Percentiles rank a stretch among this genome's conserved stretches.
phyloP scores from a whole-genome alignment of 2,329 filamentous ascomycete genomes.

The Fusarium chuoi region DNA sequence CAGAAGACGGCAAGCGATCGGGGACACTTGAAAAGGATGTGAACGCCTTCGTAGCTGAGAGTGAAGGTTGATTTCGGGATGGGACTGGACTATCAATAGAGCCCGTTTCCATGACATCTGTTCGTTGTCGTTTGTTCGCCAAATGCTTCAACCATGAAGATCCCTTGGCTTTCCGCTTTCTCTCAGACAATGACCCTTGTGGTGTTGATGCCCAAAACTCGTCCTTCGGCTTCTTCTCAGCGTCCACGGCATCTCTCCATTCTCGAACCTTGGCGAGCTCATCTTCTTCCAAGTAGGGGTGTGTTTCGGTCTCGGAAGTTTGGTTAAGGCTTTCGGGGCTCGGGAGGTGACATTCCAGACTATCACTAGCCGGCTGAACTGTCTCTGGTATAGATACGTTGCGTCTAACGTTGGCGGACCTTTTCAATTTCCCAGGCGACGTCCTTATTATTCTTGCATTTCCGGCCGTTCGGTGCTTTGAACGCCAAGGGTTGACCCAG shows the following conservation, averaged over 20 bases:
- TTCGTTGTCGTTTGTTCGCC: constrained; percentile 44
- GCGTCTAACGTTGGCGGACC: constrained; percentile 23
- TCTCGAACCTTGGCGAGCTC: constrained; percentile 47
- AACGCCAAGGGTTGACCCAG: constrained; percentile 51
- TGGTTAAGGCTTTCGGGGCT: constrained; percentile 55
- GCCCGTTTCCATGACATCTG: constrained; percentile 34
- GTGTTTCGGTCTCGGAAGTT: constrained; percentile 39
- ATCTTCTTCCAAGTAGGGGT: constrained; percentile 47
- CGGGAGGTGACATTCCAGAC: constrained; percentile 54
- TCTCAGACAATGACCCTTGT: constrained; percentile 26
- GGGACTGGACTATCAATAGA: constrained; percentile 37
- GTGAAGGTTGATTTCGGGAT: constrained; percentile 2
- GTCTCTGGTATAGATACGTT: constrained; percentile 32
- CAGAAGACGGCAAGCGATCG: constrained; percentile 26
- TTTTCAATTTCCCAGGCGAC: constrained; percentile 31
- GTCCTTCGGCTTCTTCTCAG: constrained; percentile 16
- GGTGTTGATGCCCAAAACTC: constrained; percentile 39
- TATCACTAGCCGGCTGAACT: constrained; percentile 17
- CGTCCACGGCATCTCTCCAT: constrained; percentile 47
- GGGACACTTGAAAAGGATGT: constrained; percentile 38
- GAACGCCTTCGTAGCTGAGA: not conserved
- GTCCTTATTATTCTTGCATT: constrained; percentile 11
- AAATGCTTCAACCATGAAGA: constrained; percentile 49
- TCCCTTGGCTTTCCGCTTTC: constrained; percentile 41
- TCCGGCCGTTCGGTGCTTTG: constrained; percentile 40